Conservation (phyloP, 2,329 filamentous ascomycete genomes). For the Penicillium sp. region DNA sequence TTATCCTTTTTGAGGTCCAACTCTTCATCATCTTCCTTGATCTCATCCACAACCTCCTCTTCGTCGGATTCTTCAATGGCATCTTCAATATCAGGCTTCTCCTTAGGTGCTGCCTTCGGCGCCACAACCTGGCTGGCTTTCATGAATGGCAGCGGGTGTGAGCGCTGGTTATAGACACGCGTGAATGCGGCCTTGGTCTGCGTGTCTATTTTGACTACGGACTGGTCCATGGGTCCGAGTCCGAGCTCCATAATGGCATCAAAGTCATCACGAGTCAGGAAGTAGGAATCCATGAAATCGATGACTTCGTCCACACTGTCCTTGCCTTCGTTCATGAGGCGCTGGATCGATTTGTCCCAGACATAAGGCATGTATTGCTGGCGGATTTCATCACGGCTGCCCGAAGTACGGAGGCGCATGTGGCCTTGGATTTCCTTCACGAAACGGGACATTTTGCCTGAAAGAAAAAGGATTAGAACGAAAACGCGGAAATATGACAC, state of each 20-base stretch:
- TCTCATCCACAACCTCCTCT: conserved; percentile 54
- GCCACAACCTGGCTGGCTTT: conserved; percentile 75
- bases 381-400: conserved; percentile 86
- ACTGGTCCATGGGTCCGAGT: conserved; percentile 75
- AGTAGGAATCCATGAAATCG: conserved; percentile 95
- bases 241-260: conserved; percentile 89
- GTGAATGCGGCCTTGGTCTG: conserved; percentile 90
- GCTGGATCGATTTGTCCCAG: conserved; percentile 73
- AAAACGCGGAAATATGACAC: background rate
- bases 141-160: conserved; percentile 92
- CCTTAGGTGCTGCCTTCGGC: conserved; percentile 65
- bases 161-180: conserved; percentile 77
- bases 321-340: conserved; percentile 72
- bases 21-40: conserved; percentile 66
- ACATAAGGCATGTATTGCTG: conserved; percentile 90
- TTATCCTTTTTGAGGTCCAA: conserved; percentile 90
- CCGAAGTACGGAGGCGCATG: conserved; percentile 86
- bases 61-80: conserved; percentile 88
- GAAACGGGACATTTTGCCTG: conserved; percentile 65
- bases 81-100: conserved; percentile 90
- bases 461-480: conserved; percentile 1
- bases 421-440: conserved; percentile 95
- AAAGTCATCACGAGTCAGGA: conserved; percentile 88
- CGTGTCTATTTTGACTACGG: conserved; percentile 69
- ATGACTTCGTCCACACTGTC: conserved; percentile 79